These are phyloP conservation scores for Ganoderma leucocontextum DNA, from an alignment of 1,284 basidiomycete genomes.

Conservation along the genomic window DNA sequence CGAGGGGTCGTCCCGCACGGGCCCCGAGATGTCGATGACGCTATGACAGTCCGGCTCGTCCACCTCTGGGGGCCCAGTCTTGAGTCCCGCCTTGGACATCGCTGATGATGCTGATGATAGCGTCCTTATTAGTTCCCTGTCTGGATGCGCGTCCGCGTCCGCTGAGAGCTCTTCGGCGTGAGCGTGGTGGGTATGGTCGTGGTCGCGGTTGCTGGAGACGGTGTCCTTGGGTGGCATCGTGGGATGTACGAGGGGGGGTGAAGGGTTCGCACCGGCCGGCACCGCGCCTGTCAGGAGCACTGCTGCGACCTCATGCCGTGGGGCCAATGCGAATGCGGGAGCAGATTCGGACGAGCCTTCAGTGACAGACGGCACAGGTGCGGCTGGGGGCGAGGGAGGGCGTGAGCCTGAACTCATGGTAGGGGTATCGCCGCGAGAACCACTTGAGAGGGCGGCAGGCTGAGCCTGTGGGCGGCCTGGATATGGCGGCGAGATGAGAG, in stretches of 20 bases:
- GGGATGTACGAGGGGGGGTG: slow-evolving; percentile 21
- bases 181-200: not conserved
- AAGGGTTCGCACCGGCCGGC: slow-evolving; percentile 20
- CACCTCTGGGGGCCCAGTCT: slow-evolving; percentile 17
- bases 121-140: not conserved
- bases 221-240: slow-evolving; percentile 23
- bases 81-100: slow-evolving; percentile 22
- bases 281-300: slow-evolving; percentile 9
- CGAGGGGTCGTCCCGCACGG: slow-evolving; percentile 8
- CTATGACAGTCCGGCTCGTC: slow-evolving; percentile 24
- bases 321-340: slow-evolving; percentile 20
- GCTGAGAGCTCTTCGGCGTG: no score
- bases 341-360: slow-evolving; percentile 7
- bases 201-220: not conserved
- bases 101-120: slow-evolving; percentile 1
- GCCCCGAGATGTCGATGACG: slow-evolving; percentile 30
- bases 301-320: slow-evolving; percentile 19
- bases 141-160: not conserved
- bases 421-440: not conserved
- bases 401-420: slow-evolving; percentile 16
- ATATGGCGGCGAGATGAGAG: not conserved
- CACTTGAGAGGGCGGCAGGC: not conserved
- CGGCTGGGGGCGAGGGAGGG: slow-evolving; percentile 11
- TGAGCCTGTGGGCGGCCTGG: not conserved
- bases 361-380: not conserved